Conservation (phyloP, 2,329 filamentous ascomycete species). For the Alternaria postmessia region DNA sequence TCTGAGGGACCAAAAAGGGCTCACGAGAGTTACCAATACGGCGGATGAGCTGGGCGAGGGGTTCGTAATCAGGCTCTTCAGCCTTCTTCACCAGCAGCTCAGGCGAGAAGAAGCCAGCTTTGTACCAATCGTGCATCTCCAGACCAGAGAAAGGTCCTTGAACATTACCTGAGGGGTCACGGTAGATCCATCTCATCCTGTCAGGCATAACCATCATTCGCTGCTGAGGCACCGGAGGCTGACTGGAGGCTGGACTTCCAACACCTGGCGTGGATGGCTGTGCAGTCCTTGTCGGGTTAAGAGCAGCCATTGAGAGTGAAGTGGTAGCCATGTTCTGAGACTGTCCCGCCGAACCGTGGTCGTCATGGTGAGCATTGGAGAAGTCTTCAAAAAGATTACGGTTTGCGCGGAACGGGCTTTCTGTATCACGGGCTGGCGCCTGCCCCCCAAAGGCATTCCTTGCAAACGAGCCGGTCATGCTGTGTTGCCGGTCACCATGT, state of each 20-base stretch:
- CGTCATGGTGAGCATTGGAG: conserved; percentile 39
- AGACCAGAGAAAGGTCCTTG: conserved; percentile 96
- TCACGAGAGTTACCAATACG: conserved; percentile 97
- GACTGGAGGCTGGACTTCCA: conserved; percentile 65
- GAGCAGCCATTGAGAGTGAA: conserved; percentile 42
- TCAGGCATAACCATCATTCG: conserved; percentile 99
- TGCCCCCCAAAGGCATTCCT: conserved; percentile 63
- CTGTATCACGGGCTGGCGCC: conserved; percentile 49
- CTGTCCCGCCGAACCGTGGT: conserved; percentile 31
- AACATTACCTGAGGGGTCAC: conserved; percentile 89
- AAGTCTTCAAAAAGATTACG: conserved; percentile 52
- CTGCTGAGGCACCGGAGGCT: conserved; percentile 73
- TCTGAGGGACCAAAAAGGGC: conserved; percentile 96
- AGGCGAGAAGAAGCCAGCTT: conserved; percentile 95
- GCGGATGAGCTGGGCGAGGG: conserved; percentile 89
- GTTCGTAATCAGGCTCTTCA: conserved; percentile 93
- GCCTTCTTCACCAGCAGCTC: conserved; percentile 94
- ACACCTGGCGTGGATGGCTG: conserved; percentile 48
- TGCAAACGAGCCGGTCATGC: conserved; percentile 71
- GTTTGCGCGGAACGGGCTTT: conserved; percentile 51
- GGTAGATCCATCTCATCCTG: conserved; percentile 97
- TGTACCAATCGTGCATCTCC: conserved; percentile 99
- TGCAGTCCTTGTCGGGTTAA: conserved; percentile 45
- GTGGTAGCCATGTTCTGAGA: conserved; percentile 39
- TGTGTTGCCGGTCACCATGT: conserved; percentile 48